phyloP scores from a whole-genome alignment of 2,329 filamentous ascomycete genomes.

The Biscogniauxia sp. region DNA sequence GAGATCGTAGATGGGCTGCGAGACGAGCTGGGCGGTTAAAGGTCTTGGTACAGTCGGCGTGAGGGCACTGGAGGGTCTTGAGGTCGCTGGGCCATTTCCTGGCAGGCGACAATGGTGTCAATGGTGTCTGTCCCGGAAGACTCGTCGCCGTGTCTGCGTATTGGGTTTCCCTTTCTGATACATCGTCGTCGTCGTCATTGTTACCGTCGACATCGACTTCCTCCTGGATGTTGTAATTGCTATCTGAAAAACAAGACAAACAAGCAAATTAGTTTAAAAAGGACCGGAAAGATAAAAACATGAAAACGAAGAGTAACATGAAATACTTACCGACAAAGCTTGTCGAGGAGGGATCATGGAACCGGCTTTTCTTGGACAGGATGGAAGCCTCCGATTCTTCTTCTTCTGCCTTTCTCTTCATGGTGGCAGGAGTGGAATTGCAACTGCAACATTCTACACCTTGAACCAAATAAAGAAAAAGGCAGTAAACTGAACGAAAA shows the following conservation, averaged over 20 bases:
- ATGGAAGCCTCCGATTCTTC: constrained; percentile 10
- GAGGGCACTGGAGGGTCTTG: constrained; percentile 76
- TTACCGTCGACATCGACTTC: constrained; percentile 5
- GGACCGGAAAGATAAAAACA: too few relatives aligned
- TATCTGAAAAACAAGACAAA: neutral
- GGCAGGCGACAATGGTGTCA: constrained; percentile 50
- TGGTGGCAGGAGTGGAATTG: constrained; percentile 4
- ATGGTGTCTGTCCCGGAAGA: constrained; percentile 39
- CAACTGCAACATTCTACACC: constrained; percentile 2
- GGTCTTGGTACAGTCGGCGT: constrained; percentile 71
- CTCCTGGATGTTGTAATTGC: too few relatives aligned
- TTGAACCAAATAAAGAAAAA: neutral
- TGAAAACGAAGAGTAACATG: constrained; percentile 40
- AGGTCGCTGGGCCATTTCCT: constrained; percentile 64
- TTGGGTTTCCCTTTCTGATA: constrained; percentile 20
- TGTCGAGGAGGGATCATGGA: neutral
- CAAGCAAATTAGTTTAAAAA: too few relatives aligned
- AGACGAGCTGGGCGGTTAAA: constrained; percentile 86
- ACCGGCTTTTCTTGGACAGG: constrained; percentile 19
- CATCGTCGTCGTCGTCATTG: constrained; percentile 13
- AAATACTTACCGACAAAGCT: constrained; percentile 34
- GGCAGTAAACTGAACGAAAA: too few relatives aligned
- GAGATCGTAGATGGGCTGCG: constrained; percentile 75
- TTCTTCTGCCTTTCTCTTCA: constrained; percentile 27
- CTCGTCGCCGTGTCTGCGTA: constrained; percentile 20